A percentile compares a stretch with the other conserved stretches of the same genome.
Evolutionary conservation across 2,329 filamentous ascomycete species (phyloP).

Genomic region (Aureobasidium sp.): DNA sequence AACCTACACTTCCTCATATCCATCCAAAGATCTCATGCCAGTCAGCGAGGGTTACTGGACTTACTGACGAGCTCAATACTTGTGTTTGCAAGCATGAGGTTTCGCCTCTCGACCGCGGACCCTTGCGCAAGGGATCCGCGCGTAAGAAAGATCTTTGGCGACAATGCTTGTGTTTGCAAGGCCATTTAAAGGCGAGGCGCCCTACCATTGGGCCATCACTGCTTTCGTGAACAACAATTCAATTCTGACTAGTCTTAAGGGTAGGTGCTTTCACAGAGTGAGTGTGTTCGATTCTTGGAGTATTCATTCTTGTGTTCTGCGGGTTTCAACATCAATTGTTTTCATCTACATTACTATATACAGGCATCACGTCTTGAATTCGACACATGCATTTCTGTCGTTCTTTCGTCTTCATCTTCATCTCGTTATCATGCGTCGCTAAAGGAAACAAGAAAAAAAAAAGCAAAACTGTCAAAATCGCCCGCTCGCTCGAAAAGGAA

Average conservation of each 20-base stretch:
- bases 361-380: not conserved
- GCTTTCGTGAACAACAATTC: not conserved
- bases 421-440: not conserved
- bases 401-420: not conserved
- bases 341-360: not conserved
- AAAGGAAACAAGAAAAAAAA: not conserved
- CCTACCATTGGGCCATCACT: not conserved
- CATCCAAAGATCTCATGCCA: not conserved
- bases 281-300: not conserved
- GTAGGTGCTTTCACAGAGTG: not conserved
- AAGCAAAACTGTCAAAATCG: not conserved
- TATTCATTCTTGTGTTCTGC: not conserved
- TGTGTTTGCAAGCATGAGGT: not conserved
- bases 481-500: not conserved
- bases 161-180: not conserved
- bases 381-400: not conserved
- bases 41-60: not conserved
- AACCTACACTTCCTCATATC: not conserved
- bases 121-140: not conserved
- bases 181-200: not conserved
- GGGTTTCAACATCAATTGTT: not conserved
- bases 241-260: not conserved
- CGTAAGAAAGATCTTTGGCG: not conserved
- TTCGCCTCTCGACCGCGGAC: not conserved
- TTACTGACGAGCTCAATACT: not conserved